Evolutionary conservation across 345 rosid genomes (phyloP).

Genomic region (Linum trigynum): DNA sequence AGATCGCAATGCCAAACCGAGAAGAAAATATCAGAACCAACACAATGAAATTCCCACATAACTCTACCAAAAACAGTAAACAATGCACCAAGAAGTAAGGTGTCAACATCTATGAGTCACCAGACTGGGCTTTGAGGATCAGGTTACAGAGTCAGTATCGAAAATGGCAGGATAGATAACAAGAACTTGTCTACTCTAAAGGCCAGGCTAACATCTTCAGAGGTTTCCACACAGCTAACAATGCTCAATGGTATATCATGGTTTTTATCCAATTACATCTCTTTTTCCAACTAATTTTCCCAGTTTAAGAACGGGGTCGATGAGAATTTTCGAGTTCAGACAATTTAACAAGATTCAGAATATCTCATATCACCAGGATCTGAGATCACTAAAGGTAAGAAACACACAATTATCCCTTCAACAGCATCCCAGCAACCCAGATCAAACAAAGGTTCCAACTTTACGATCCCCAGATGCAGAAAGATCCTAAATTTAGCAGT

Average conservation of each 20-base stretch:
- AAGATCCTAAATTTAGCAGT: background rate
- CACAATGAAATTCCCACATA: too few species aligned
- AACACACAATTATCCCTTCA: background rate
- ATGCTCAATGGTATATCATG: too few species aligned
- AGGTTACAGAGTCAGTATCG: background rate
- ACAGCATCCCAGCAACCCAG: conserved; percentile 1
- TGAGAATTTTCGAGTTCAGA: background rate
- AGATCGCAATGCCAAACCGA: background rate
- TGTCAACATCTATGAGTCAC: background rate
- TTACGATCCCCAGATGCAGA: conserved; percentile 5
- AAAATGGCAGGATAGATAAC: background rate
- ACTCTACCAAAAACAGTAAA: conserved; percentile 4
- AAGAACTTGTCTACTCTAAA: background rate
- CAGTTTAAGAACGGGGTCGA: too few species aligned
- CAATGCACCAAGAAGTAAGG: background rate
- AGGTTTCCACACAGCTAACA: background rate
- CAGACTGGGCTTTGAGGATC: background rate
- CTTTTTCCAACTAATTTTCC: background rate
- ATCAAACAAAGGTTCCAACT: conserved; percentile 14
- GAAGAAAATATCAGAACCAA: background rate
- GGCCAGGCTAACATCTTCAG: background rate
- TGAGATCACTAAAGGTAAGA: conserved; percentile 32
- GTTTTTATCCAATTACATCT: background rate
- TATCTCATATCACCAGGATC: conserved; percentile 22
- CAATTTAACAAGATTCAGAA: conserved; percentile 3